Base-by-base conservation (phyloP, 2,329 filamentous ascomycete species). In the Thielaviopsis euricoi region DNA sequence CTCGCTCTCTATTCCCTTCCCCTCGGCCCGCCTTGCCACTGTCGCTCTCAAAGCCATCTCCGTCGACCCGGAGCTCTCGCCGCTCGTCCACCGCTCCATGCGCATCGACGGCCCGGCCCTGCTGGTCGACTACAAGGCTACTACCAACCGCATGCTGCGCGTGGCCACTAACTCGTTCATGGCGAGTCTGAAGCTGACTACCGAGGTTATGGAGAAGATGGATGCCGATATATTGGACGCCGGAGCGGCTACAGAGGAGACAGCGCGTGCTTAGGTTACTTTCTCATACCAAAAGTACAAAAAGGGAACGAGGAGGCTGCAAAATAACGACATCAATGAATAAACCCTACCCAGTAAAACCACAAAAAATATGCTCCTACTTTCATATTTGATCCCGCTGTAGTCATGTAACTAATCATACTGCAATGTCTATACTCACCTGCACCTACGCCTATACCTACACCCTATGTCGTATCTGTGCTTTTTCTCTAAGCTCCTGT, bases 111-210 rank as follows among this genome's bases (percentile, higher is more conserved):
- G 68, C 19, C 70, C 66, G 22, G 71, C 90, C 4, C 74, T 97
- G 53, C 76, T 78, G 61, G 85, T 87, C 10, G 79, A 85, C 61
- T 97, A 97, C 71, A 79, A 77, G 57, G 93, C 93, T 1, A 89
- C 89, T 0, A 97, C 93, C 21, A 95, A 96, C 68, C 85, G 93
- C 64, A 97, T 97, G 91, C 77, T 98, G 59, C 84, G 93, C 51
- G 93, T 98, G 2, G 87, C 91, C 2, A 90, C 96, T 58, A 97
- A 97, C 71, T 89, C 89, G 10, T 96, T 96, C 70, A 89, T 97
- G 77, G 91, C 97, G 66, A 94, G 86, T 64, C 70, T 96, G 58
- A 81, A 82, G 56, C 81, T 96, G 5, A 85, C 96, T 1, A 70
- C 96, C 49, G 87, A 89, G 57, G 86, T 95, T 17, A 95, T 96